Evolutionary conservation across 257 asterid genomes (phyloP).

Genomic region (Fraxinus pennsylvanica): DNA sequence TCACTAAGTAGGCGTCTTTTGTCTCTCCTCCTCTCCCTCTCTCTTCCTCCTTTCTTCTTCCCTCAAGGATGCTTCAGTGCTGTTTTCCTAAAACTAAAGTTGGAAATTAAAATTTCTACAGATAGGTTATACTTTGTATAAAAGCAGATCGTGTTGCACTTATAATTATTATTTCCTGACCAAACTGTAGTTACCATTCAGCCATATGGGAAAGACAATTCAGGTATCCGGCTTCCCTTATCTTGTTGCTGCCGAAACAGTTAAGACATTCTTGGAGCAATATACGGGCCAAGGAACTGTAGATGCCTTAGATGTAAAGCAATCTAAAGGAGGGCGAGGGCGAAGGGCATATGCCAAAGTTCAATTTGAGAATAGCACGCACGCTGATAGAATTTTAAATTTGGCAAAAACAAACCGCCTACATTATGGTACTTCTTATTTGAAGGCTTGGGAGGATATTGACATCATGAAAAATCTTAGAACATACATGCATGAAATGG

Average conservation of each 20-base stretch:
- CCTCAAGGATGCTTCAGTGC: neutral
- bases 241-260: conserved; percentile 38
- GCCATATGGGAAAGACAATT: conserved; percentile 37
- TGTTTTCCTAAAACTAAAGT: neutral
- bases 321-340: conserved; percentile 38
- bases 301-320: conserved; percentile 58
- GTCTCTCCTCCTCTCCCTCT: neutral
- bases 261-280: conserved; percentile 43
- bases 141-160: neutral
- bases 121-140: neutral
- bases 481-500: conserved; percentile 39
- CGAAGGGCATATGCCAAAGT: conserved; percentile 68
- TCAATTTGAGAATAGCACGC: conserved; percentile 42
- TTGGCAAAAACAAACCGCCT: conserved; percentile 37
- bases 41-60: neutral
- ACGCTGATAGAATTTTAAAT: conserved; percentile 38
- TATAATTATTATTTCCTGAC: neutral
- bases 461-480: conserved; percentile 41
- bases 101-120: neutral
- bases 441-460: conserved; percentile 49
- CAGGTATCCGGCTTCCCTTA: conserved; percentile 56
- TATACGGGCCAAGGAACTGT: conserved; percentile 48
- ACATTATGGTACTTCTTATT: conserved; percentile 51
- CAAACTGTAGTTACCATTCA: neutral
- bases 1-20: neutral